phyloP scores from a whole-genome alignment of 768 basidiomycete species.

The Albatrellus ellisii region DNA sequence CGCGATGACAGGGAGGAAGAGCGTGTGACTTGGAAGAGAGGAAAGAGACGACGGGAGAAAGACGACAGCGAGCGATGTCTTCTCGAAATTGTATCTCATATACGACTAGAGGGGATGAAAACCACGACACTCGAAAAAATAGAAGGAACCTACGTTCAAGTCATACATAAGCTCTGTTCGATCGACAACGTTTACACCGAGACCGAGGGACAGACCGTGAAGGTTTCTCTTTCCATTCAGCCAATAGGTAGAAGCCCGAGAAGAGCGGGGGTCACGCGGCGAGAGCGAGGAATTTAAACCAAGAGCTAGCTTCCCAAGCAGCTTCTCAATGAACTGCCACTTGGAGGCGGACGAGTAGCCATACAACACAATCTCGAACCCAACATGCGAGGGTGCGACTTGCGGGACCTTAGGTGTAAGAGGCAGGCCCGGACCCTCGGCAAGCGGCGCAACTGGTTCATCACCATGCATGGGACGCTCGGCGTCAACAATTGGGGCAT shows the following conservation, averaged over 20 bases:
- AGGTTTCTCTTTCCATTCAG: constrained; percentile 19
- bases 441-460: constrained; percentile 1
- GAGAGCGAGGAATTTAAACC: constrained; percentile 20
- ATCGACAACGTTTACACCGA: constrained; percentile 26
- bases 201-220: constrained; percentile 18
- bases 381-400: too few relatives aligned
- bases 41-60: constrained; percentile 40
- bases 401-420: constrained; percentile 25
- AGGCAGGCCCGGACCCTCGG: constrained; percentile 9
- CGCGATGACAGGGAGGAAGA: constrained; percentile 45
- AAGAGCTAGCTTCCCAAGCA: constrained; percentile 41
- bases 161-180: constrained; percentile 22
- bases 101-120: constrained; percentile 29
- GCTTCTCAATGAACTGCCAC: constrained; percentile 44
- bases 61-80: constrained; percentile 54
- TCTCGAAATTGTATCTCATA: constrained; percentile 23
- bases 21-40: constrained; percentile 25
- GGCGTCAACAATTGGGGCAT: constrained; percentile 11
- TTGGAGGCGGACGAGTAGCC: constrained; percentile 45
- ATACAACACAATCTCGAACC: constrained; percentile 56
- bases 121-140: constrained; percentile 21
- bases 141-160: constrained; percentile 21
- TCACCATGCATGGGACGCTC: constrained; percentile 12
- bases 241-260: constrained; percentile 13
- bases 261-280: constrained; percentile 13